Percentiles rank a stretch among this genome's conserved stretches.
These are phyloP conservation scores for Cladosporium sp. DNA, from an alignment of 2,329 filamentous ascomycete species.

Conservation along the genomic window DNA sequence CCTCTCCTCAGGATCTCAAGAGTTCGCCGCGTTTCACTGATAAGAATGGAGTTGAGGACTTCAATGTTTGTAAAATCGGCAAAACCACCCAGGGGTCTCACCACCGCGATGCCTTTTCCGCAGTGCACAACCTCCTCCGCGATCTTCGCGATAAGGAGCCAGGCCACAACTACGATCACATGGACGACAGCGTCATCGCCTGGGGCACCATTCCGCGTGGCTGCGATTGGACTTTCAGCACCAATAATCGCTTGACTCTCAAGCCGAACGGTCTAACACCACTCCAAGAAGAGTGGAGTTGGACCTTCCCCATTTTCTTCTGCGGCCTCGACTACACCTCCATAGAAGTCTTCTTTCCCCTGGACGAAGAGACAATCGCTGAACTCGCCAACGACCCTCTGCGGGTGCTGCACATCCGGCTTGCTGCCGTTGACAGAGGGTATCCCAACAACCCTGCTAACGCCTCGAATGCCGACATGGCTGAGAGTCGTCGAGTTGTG, in stretches of 20 bases:
- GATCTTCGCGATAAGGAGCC: no score
- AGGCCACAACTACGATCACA: no score
- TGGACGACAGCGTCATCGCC: not conserved
- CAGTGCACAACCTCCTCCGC: not conserved
- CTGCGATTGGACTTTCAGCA: no score
- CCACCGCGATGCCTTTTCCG: not conserved
- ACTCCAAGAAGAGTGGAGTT: not conserved
- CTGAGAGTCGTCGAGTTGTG: not conserved
- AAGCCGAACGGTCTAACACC: not conserved
- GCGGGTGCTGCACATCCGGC: not conserved
- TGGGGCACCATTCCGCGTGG: no score
- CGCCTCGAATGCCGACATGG: not conserved
- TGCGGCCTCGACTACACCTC: not conserved
- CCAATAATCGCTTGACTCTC: not conserved
- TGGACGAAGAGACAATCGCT: not conserved
- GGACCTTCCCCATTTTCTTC: not conserved
- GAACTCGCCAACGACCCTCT: not conserved
- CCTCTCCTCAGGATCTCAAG: no score
- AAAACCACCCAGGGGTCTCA: not conserved
- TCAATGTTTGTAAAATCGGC: no score
- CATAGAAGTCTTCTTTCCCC: not conserved
- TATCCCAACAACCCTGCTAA: not conserved
- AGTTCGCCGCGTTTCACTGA: no score
- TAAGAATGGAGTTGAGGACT: no score
- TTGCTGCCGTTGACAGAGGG: no score